Evolutionary conservation across 129 eudicot species (phyloP), one percentile per base, ranked within the genome.

Genomic region (Calendula officinalis): DNA sequence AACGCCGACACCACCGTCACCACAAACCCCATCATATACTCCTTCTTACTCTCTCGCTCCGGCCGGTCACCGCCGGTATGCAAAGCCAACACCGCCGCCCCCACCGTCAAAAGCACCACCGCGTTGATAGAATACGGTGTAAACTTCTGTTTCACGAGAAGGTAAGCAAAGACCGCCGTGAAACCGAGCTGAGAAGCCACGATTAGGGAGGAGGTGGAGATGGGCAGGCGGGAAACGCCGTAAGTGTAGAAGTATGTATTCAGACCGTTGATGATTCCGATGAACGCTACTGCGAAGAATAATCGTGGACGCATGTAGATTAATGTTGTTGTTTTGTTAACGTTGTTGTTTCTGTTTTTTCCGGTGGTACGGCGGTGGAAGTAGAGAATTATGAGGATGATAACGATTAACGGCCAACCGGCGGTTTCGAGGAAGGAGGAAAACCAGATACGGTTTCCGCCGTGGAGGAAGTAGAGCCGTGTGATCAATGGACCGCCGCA

Each of bases 381-480:
- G 62, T 56, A 76, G 30, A 73, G 49, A 14, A 70, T 3, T 7
- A 58, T 0, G 4, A 76, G 67, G 8, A 67, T 3, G 52, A 76
- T 3, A 32, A 70, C 12, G n/a, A 67, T 81, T 49, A 81, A n/a
- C 3, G 82, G 82, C 60, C 75, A 81, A 3, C 30, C 30, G 30
- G 30, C 30, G 30, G 30, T 22, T 22, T 22, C 30, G 30, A 22
- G 30, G 30, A 22, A 76, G 14, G 72, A 62, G 1, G 85, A 72
- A 4, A 81, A 60, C 85, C 85, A 81, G 3, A 81, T 16, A 1
- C 85, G 73, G 5, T 57, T 62, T 6, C 85, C 85, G 1, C 85
- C 85, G 30, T 81, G 78, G 50, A 76, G 10, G 75, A 81, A 81
- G 27, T 81, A 81, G 61, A 81, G 78, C 30, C 85, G 82, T 66